Conservation (phyloP, 2,329 filamentous ascomycete genomes). For the Pyricularia pennisetigena region DNA sequence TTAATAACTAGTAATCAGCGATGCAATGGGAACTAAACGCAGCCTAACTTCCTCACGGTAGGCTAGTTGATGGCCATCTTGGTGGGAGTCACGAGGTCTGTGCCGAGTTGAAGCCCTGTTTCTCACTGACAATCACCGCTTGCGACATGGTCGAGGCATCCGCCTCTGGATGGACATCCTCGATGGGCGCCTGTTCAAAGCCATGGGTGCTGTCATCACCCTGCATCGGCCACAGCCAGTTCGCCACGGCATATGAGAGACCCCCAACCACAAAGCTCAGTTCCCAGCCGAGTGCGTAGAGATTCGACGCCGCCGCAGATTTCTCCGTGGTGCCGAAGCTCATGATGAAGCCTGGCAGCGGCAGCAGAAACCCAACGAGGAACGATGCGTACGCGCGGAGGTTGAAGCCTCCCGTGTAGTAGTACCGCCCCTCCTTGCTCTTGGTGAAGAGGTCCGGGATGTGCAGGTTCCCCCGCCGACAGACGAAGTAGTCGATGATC, state of each 20-base stretch:
- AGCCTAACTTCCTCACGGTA: no score
- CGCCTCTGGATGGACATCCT: neutral
- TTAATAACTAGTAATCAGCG: neutral
- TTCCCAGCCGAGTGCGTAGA: neutral
- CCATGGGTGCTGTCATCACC: neutral
- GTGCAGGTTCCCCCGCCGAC: neutral
- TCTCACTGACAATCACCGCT: neutral
- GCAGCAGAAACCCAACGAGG: neutral
- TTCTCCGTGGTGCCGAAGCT: neutral
- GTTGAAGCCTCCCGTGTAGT: constrained; percentile 2
- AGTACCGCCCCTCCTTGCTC: neutral
- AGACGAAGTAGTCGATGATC: neutral
- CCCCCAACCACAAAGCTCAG: neutral
- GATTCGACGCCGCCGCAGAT: neutral
- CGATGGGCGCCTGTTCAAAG: neutral
- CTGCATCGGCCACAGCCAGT: neutral
- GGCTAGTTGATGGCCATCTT: neutral
- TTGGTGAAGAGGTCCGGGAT: neutral
- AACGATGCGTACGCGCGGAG: neutral
- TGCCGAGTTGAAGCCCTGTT: neutral
- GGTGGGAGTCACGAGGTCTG: neutral
- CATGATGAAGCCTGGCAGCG: constrained; percentile 2
- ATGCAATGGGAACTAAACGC: neutral
- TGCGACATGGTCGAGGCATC: neutral
- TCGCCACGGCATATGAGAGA: neutral